phyloP scores from a whole-genome alignment of 2,329 filamentous ascomycete genomes.

The Diaporthe citri region DNA sequence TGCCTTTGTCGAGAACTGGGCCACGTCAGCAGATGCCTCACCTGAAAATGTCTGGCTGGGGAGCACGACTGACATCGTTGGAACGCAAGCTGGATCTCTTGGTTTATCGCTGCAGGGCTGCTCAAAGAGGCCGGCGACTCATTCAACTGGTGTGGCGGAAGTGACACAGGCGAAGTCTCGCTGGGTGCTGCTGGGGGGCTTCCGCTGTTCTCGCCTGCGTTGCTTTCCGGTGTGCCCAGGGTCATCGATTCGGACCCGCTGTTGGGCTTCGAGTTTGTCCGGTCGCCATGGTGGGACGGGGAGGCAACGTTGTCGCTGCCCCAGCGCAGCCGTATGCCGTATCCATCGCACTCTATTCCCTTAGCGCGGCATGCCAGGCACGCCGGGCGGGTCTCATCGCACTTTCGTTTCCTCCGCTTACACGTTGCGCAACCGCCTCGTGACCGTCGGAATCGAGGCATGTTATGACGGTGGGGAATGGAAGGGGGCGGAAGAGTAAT shows the following conservation, averaged over 20 bases:
- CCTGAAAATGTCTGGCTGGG: background rate
- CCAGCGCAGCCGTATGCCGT: slow-evolving; percentile 13
- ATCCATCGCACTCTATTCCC: slow-evolving; percentile 18
- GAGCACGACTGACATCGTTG: slow-evolving; percentile 5
- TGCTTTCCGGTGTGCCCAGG: slow-evolving; percentile 9
- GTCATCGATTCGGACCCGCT: background rate
- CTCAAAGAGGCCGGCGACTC: background rate
- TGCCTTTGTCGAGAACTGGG: background rate
- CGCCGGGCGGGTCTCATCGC: slow-evolving; percentile 11
- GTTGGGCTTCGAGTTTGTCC: background rate
- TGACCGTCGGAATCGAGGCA: slow-evolving; percentile 23
- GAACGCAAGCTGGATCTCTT: slow-evolving; percentile 10
- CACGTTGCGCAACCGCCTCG: slow-evolving; percentile 20
- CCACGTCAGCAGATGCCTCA: background rate
- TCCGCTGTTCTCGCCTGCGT: background rate
- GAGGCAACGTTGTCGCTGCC: background rate
- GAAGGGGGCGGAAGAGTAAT: background rate
- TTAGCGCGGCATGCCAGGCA: slow-evolving; percentile 16
- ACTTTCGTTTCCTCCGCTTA: slow-evolving; percentile 13
- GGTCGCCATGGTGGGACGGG: slow-evolving; percentile 1
- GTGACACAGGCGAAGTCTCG: background rate
- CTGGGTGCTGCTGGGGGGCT: background rate
- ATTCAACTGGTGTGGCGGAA: background rate
- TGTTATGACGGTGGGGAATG: background rate
- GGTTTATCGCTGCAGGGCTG: background rate